phyloP scores from a whole-genome alignment of 2,329 filamentous ascomycete genomes.

The Alternaria brassicae region DNA sequence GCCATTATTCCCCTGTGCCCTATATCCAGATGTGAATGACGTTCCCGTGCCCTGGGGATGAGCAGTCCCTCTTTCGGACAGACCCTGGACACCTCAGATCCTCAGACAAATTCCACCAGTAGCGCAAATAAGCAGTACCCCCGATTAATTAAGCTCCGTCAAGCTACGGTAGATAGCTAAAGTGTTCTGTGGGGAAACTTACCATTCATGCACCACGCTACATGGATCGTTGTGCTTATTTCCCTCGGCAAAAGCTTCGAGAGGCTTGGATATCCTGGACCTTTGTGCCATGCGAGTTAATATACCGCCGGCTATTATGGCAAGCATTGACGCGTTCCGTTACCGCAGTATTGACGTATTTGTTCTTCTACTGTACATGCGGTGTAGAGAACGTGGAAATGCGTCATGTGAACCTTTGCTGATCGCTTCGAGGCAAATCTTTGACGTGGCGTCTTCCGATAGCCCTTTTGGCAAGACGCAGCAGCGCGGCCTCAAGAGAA shows the following conservation, averaged over 20 bases:
- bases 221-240: slow-evolving; percentile 12
- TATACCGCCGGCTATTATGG: slow-evolving; percentile 4
- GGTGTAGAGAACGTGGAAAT: background rate
- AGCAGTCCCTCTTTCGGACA: background rate
- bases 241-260: slow-evolving; percentile 17
- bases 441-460: background rate
- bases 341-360: background rate
- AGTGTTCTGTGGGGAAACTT: slow-evolving; percentile 12
- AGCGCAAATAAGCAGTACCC: slow-evolving; percentile 5
- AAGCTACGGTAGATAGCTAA: slow-evolving; percentile 3
- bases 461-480: background rate
- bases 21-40: background rate
- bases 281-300: background rate
- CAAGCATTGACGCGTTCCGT: background rate
- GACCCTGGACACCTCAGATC: background rate
- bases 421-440: background rate
- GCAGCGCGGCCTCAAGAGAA: background rate
- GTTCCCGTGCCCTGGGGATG: background rate
- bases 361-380: background rate
- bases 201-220: background rate
- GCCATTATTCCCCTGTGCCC: background rate
- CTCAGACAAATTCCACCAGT: background rate
- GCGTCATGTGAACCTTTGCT: background rate
- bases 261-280: slow-evolving; percentile 10
- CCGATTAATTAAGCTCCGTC: slow-evolving; percentile 9